These are phyloP conservation scores for Wallacemonas sp. DNA, from an alignment of 208 protist genomes.

Conservation along the genomic window DNA sequence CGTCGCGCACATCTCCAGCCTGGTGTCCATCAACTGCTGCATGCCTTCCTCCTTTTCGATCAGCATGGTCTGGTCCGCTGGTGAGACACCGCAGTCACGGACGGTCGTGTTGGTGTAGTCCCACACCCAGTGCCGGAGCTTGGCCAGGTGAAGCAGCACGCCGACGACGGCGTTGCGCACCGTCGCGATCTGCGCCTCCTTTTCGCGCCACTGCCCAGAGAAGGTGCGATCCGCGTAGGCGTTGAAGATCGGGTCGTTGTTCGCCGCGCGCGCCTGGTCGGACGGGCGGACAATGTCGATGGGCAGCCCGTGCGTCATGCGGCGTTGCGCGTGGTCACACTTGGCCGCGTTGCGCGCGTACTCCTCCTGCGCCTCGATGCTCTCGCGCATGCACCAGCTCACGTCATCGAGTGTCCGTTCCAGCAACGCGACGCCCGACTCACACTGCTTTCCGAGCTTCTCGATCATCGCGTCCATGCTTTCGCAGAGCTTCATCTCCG, in stretches of 20 bases:
- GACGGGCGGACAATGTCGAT: not conserved
- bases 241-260: constrained; percentile 14
- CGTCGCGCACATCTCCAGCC: constrained; percentile 2
- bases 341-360: not conserved
- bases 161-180: constrained; percentile 23
- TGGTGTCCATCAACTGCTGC: constrained; percentile 28
- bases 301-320: not conserved
- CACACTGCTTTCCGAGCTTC: constrained; percentile 28
- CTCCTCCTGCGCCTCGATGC: not conserved
- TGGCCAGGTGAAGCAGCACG: constrained; percentile 26
- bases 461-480: constrained; percentile 37
- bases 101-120: constrained; percentile 40
- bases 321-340: not conserved
- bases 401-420: constrained; percentile 19
- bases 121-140: constrained; percentile 43
- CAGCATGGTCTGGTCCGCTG: constrained; percentile 23
- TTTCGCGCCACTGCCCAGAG: constrained; percentile 32
- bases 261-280: not conserved
- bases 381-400: constrained; percentile 1
- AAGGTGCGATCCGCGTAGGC: constrained; percentile 30
- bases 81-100: constrained; percentile 29
- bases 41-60: constrained; percentile 25
- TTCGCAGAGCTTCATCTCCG: constrained; percentile 33
- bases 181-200: constrained; percentile 3
- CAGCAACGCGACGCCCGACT: constrained; percentile 20